Conservation (phyloP, 2,329 filamentous ascomycete genomes). For the Ascochyta viciae-villosae region DNA sequence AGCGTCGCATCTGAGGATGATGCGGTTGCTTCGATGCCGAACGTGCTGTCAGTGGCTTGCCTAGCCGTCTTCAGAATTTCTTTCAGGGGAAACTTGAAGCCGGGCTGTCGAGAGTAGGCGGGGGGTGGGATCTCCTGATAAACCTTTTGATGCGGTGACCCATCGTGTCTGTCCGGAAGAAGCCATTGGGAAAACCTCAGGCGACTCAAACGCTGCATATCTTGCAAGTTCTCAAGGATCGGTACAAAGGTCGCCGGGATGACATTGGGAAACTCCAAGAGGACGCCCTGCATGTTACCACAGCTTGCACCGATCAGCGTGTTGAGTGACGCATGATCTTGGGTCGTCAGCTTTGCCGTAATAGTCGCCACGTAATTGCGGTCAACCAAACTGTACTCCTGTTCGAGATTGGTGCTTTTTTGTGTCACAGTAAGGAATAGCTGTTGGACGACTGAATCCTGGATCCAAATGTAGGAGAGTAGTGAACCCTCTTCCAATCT, state of each 20-base stretch:
- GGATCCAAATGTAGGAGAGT: slow-evolving; percentile 33
- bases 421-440: slow-evolving; percentile 35
- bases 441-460: slow-evolving; percentile 26
- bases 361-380: slow-evolving; percentile 18
- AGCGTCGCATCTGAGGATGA: slow-evolving; percentile 25
- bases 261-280: slow-evolving; percentile 39
- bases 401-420: slow-evolving; percentile 14
- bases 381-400: slow-evolving; percentile 18
- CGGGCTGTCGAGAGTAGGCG: slow-evolving; percentile 28
- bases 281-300: slow-evolving; percentile 17
- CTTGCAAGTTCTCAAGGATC: slow-evolving; percentile 32
- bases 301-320: slow-evolving; percentile 21
- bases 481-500: slow-evolving; percentile 34
- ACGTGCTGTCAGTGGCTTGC: background rate
- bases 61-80: slow-evolving; percentile 22
- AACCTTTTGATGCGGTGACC: background rate
- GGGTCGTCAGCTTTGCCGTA: slow-evolving; percentile 23
- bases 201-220: slow-evolving; percentile 32
- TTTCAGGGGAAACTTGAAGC: slow-evolving; percentile 31
- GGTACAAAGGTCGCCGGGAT: slow-evolving; percentile 43
- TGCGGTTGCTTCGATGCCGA: slow-evolving; percentile 19
- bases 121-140: slow-evolving; percentile 33
- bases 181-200: slow-evolving; percentile 41
- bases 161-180: slow-evolving; percentile 23
- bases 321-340: slow-evolving; percentile 23